A percentile compares a stretch with the other conserved stretches of the same genome.
Conservation (phyloP, 768 basidiomycete genomes). For the Pleurotus djamor region DNA sequence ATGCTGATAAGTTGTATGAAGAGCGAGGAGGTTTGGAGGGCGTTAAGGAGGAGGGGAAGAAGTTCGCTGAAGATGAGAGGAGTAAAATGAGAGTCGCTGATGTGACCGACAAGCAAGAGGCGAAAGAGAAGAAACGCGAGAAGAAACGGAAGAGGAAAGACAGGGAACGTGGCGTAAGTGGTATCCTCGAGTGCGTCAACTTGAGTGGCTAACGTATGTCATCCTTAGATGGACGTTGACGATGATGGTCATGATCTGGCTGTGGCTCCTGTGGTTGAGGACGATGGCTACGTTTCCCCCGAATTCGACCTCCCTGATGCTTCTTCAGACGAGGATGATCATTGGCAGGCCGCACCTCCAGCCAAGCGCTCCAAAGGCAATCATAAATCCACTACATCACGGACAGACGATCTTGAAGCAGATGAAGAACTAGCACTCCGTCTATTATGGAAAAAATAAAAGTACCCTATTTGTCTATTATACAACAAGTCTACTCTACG, state of each 20-base stretch:
- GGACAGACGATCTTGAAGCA: conserved; percentile 23
- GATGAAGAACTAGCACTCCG: conserved; percentile 59
- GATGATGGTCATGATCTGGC: neutral
- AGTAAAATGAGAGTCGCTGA: conserved; percentile 71
- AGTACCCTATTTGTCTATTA: neutral
- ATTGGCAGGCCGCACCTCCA: conserved; percentile 26
- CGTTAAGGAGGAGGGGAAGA: conserved; percentile 60
- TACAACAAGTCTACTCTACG: neutral
- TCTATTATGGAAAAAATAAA: conserved; percentile 38
- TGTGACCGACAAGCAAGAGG: conserved; percentile 75
- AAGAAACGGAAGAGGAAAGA: conserved; percentile 19
- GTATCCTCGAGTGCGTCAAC: neutral
- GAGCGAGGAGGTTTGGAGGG: conserved; percentile 61
- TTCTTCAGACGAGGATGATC: conserved; percentile 27
- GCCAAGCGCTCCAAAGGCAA: conserved; percentile 22
- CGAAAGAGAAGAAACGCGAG: conserved; percentile 66
- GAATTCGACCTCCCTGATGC: conserved; percentile 52
- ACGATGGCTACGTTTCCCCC: conserved; percentile 72
- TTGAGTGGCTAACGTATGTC: neutral
- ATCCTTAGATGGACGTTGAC: neutral
- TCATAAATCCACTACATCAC: conserved; percentile 10
- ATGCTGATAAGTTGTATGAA: conserved; percentile 68
- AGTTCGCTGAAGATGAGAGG: conserved; percentile 74
- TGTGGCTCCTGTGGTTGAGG: conserved; percentile 24
- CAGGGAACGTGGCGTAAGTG: conserved; percentile 11